These are phyloP conservation scores for Cryptococcus sp. DNA, from an alignment of 1,284 basidiomycete genomes.

Conservation along the genomic window DNA sequence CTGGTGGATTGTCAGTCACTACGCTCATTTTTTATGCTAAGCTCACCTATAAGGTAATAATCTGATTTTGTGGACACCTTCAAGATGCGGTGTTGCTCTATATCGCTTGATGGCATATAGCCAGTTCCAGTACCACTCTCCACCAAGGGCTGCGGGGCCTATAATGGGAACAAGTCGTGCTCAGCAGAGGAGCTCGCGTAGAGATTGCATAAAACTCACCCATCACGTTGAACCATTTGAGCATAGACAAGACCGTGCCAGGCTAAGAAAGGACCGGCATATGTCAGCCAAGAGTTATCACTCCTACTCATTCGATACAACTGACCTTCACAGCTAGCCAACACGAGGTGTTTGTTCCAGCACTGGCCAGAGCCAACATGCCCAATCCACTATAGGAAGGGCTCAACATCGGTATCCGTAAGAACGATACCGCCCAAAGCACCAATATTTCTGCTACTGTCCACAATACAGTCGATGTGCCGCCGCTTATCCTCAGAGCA, in stretches of 20 bases:
- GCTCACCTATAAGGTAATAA: constrained; percentile 42
- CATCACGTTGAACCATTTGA: constrained; percentile 35
- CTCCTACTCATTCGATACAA: neutral
- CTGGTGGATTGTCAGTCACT: constrained; percentile 15
- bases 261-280: no score
- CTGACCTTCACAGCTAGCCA: constrained; percentile 45
- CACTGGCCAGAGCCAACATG: constrained; percentile 19
- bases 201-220: constrained; percentile 14
- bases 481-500: constrained; percentile 29
- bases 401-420: constrained; percentile 45
- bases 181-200: neutral
- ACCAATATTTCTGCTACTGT: constrained; percentile 26
- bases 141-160: constrained; percentile 30
- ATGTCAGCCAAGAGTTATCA: no score
- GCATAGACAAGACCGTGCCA: constrained; percentile 10
- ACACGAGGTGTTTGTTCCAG: constrained; percentile 32
- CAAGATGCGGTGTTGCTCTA: constrained; percentile 38
- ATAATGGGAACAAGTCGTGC: neutral
- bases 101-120: constrained; percentile 17
- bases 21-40: neutral
- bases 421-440: constrained; percentile 26
- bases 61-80: constrained; percentile 46
- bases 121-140: constrained; percentile 32
- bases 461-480: constrained; percentile 34
- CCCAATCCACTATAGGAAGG: constrained; percentile 27